Evolutionary conservation across 148 eudicot genomes (phyloP).

Genomic region (Silene latifolia): DNA sequence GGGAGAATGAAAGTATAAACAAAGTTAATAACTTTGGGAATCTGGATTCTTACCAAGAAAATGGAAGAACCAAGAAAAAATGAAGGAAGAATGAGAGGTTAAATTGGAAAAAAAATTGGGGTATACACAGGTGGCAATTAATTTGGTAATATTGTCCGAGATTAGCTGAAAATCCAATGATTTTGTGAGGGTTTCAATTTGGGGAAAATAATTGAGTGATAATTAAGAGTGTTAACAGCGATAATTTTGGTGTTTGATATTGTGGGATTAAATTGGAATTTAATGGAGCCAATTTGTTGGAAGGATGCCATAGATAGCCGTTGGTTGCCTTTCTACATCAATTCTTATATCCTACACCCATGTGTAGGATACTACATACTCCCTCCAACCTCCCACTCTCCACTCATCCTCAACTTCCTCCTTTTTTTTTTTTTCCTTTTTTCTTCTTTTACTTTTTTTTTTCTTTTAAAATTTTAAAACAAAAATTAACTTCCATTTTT

Average conservation of each 20-base stretch:
- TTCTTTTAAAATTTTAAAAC: too few relatives aligned
- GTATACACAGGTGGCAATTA: constrained; percentile 27
- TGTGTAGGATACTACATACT: too few relatives aligned
- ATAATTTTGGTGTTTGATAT: constrained; percentile 1
- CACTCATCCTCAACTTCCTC: too few relatives aligned
- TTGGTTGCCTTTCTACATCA: background rate
- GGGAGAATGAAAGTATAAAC: background rate
- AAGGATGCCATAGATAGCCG: constrained; percentile 4
- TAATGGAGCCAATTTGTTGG: constrained; percentile 27
- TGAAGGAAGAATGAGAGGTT: constrained; percentile 31
- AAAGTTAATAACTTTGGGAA: background rate
- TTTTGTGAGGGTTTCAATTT: constrained; percentile 3
- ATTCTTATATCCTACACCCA: too few relatives aligned
- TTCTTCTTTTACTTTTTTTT: too few relatives aligned
- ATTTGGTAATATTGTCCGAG: constrained; percentile 29
- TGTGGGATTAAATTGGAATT: background rate
- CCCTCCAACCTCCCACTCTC: too few relatives aligned
- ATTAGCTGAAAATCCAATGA: constrained; percentile 20
- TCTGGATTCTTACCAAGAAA: constrained; percentile 48
- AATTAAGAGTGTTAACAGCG: background rate
- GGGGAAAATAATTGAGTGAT: background rate
- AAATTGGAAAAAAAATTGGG: constrained; percentile 24
- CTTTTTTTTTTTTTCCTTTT: too few relatives aligned
- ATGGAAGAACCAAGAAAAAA: constrained; percentile 61
- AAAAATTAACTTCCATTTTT: too few relatives aligned